Evolutionary conservation across 75 land plant genomes (phyloP), one percentile per base, ranked within the genome.

Genomic region (Pinus albicaulis): DNA sequence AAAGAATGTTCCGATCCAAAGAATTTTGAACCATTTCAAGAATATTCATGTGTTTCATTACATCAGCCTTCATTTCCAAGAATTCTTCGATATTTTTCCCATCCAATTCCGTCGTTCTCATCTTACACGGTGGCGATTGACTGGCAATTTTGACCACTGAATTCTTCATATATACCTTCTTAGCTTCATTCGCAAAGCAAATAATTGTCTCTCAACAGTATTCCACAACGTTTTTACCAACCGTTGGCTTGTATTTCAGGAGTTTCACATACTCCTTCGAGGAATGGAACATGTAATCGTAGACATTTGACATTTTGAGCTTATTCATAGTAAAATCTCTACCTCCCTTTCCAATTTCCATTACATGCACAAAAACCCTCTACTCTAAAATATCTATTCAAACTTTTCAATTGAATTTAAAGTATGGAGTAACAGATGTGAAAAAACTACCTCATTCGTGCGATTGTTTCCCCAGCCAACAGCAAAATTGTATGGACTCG

Each of bases 241-340:
- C n/a, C 57, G 34, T 16, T 0, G 84, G 86, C 63, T 78, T 77
- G 38, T 77, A 85, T 55, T 68, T 73, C 38, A 77, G 44, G 20
- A 85, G 69, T 38, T 78, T 82, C 20, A 81, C 80, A 65, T 85
- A 82, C 41, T 78, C 80, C 15, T 19, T 72, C 7, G 82, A 57
- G 0, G 75, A 36, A 70, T 85, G 86, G 24, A 85, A 71, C 86
- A 85, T 85, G 80, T 85, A 85, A 69, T 85, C 80, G 64, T 85
- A 85, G 10, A 85, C 86, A 41, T 68, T 44, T 15, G 74, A 62
- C 86, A 85, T 85, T 59, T 55, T 65, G 55, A 85, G 23, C 10
- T 85, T 74, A 34, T 74, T 62, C 61, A 38, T 3, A 15, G 72
- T 44, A 52, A 85, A 82, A 25, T 70, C 59, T 15, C 79, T 77